Evolutionary conservation across 768 basidiomycete genomes (phyloP).

Genomic region (Lactarius sanguifluus): DNA sequence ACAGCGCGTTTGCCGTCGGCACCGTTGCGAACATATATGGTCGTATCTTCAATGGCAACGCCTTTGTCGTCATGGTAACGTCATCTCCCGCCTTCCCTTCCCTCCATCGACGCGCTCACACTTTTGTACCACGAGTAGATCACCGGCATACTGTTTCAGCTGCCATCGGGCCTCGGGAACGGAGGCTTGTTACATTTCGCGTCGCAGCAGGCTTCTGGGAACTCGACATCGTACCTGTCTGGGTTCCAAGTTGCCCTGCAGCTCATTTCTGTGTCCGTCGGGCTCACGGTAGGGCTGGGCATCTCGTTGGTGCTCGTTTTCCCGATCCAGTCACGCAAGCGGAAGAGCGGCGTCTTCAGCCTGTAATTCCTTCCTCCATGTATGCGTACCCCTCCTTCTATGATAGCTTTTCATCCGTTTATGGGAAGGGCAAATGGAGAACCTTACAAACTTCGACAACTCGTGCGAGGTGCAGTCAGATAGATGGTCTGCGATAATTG

Average conservation of each 20-base stretch:
- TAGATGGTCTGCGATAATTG: not conserved
- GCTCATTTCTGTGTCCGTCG: conserved; percentile 75
- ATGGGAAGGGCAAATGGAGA: not conserved
- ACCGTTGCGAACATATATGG: conserved; percentile 77
- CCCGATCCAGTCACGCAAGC: conserved; percentile 56
- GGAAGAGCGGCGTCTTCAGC: conserved; percentile 64
- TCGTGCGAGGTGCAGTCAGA: not conserved
- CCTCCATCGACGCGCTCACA: not conserved
- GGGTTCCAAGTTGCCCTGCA: conserved; percentile 77
- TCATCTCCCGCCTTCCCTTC: conserved; percentile 11
- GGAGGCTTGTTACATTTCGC: conserved; percentile 78
- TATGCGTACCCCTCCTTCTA: no score
- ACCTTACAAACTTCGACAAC: not conserved
- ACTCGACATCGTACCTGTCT: conserved; percentile 54
- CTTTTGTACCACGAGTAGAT: conserved; percentile 39
- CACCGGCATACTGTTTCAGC: conserved; percentile 81
- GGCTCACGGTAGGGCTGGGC: conserved; percentile 76
- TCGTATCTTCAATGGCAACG: conserved; percentile 67
- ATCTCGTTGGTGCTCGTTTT: conserved; percentile 66
- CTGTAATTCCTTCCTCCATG: conserved; percentile 37
- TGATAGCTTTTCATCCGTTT: not conserved
- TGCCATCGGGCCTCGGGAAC: conserved; percentile 77
- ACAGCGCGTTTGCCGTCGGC: conserved; percentile 76
- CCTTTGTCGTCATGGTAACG: conserved; percentile 79
- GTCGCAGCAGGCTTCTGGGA: conserved; percentile 52